Evolutionary conservation across 176 grass and related monocot species (phyloP).

Genomic region (Aegilops speltoides): DNA sequence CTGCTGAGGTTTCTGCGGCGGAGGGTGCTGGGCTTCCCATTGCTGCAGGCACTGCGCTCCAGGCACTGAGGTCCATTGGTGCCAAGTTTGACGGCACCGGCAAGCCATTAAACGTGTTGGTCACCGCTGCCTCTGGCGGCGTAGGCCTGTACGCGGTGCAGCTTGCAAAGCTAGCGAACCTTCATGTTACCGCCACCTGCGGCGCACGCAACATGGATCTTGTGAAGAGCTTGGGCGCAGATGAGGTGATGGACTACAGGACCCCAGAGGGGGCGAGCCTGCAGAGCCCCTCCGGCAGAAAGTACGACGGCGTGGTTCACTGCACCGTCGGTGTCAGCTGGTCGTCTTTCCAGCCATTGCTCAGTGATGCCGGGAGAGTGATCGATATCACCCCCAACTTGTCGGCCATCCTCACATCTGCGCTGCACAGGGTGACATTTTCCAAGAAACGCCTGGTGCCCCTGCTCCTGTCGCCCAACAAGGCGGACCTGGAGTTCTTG

Average conservation of each 20-base stretch:
- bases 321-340: constrained; percentile 49
- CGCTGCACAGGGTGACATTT: constrained; percentile 33
- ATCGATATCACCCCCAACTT: constrained; percentile 49
- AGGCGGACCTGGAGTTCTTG: constrained; percentile 59
- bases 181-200: constrained; percentile 67
- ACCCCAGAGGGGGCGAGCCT: constrained; percentile 51
- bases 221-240: constrained; percentile 57
- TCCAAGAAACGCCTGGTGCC: constrained; percentile 53
- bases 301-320: constrained; percentile 60
- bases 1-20: neutral
- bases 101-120: constrained; percentile 45
- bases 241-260: constrained; percentile 71
- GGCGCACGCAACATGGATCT: constrained; percentile 50
- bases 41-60: constrained; percentile 42
- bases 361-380: constrained; percentile 40
- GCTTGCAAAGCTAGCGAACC: constrained; percentile 39
- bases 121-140: constrained; percentile 51
- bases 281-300: constrained; percentile 51
- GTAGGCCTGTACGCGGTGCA: constrained; percentile 6
- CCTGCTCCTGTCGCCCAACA: constrained; percentile 24
- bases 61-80: constrained; percentile 34
- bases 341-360: constrained; percentile 43
- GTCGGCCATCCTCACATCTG: constrained; percentile 13
- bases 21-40: constrained; percentile 12
- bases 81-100: constrained; percentile 65